Base-by-base conservation (phyloP, 2,329 filamentous ascomycete genomes). In the Talaromyces sp. region DNA sequence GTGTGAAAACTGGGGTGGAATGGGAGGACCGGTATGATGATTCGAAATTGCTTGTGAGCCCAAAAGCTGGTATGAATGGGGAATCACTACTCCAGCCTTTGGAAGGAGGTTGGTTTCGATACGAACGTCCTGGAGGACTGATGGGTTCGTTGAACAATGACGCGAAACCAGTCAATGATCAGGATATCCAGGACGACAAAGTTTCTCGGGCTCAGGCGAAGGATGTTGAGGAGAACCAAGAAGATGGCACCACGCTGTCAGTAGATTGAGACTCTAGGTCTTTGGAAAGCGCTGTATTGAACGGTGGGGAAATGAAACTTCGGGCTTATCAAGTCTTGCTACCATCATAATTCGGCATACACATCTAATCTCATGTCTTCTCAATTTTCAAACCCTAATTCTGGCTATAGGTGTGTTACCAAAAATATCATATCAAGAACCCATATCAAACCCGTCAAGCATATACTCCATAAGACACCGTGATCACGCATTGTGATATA, bases 1-100 rank as follows among this genome's bases (percentile, higher is more conserved):
- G 73, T 11, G 76, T 78, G 8, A 86, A 86, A 73, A 87, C 87
- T 0, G 85, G 85, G 0, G 77, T 87, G 10, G 72, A 78, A 1
- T 91, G 89, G 89, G 79, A 84, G n/a, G 77, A 87, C 5, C 70
- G 72, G 31, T 63, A 67, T 13, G 63, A 69, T 41, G 68, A 65
- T 27, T 47, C 56, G 10, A 70, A 63, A 8, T 45, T 45, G 31
- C 57, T 39, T 66, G 67, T 4, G 52, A 67, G 9, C 68, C 70
- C 0, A 75, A 72, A 64, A 67, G n/a, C 22, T 71, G 5, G 22
- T 11, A 43, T 24, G n/a, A 50, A 13, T 64, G 71, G 11, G 74
- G 73, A 10, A 67, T 71, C 8, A 8, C 58, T 13, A 49, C 74
- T 9, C 70, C 22, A 45, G 9, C 37, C 73, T 49, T 61, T 67